Percentiles rank a stretch among this genome's conserved stretches.
These are phyloP conservation scores for Apiospora saccharicola DNA, from an alignment of 2,329 filamentous ascomycete genomes.

Conservation along the genomic window DNA sequence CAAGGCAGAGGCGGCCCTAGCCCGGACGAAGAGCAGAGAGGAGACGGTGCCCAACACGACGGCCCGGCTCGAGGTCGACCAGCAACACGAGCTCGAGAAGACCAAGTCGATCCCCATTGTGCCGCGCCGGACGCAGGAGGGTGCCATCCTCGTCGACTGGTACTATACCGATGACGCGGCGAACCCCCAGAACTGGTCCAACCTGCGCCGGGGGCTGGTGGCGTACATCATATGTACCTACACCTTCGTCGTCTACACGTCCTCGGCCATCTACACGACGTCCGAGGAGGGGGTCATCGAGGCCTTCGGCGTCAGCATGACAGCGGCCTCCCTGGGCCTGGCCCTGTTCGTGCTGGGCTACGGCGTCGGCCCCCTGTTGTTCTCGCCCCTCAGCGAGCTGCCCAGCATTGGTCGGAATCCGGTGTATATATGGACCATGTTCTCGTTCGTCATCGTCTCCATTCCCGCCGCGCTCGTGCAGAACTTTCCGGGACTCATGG, in stretches of 20 bases:
- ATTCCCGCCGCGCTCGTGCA: slow-evolving; percentile 60
- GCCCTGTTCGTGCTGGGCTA: slow-evolving; percentile 39
- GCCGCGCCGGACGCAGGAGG: slow-evolving; percentile 40
- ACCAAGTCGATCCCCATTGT: slow-evolving; percentile 39
- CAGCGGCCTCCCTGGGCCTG: slow-evolving; percentile 36
- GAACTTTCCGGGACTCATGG: slow-evolving; percentile 61
- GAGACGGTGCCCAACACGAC: slow-evolving; percentile 38
- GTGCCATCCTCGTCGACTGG: slow-evolving; percentile 39
- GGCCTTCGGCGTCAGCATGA: slow-evolving; percentile 32
- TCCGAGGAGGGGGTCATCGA: slow-evolving; percentile 32
- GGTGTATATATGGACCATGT: slow-evolving; percentile 63
- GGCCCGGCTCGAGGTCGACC: slow-evolving; percentile 36
- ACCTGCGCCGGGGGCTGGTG: slow-evolving; percentile 45
- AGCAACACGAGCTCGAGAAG: slow-evolving; percentile 37
- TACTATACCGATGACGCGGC: slow-evolving; percentile 60
- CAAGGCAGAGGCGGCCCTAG: slow-evolving; percentile 31
- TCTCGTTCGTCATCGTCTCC: slow-evolving; percentile 63
- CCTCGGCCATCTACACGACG: slow-evolving; percentile 37
- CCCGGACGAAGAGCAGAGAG: slow-evolving; percentile 33
- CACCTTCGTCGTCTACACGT: slow-evolving; percentile 38
- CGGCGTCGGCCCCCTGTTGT: slow-evolving; percentile 57
- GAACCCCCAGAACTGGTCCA: slow-evolving; percentile 48
- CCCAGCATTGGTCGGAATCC: slow-evolving; percentile 64
- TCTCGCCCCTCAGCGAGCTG: slow-evolving; percentile 65
- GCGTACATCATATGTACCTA: slow-evolving; percentile 38